These are phyloP conservation scores for Candida maris DNA, from an alignment of 805 yeast species.

Conservation along the genomic window DNA sequence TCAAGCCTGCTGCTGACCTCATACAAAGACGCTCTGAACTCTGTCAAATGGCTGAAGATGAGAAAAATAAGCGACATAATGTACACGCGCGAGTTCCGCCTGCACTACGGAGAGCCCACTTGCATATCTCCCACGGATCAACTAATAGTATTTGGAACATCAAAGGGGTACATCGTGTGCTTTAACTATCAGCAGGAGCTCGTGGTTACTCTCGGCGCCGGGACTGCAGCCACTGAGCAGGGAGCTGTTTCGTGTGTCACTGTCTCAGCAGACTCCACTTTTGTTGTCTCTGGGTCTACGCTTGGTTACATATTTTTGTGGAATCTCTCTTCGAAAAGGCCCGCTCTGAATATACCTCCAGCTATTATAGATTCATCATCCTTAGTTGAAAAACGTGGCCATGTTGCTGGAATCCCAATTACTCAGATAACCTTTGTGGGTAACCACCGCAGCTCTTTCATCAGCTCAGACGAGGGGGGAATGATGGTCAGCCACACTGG, in stretches of 20 bases:
- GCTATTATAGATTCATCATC: slow-evolving; percentile 17
- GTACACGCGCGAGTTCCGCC: slow-evolving; percentile 15
- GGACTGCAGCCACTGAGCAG: slow-evolving; percentile 28
- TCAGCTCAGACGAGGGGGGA: slow-evolving; percentile 55
- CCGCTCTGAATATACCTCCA: slow-evolving; percentile 30
- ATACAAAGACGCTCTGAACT: slow-evolving; percentile 12
- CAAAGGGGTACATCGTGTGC: slow-evolving; percentile 58
- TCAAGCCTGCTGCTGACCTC: slow-evolving; percentile 3
- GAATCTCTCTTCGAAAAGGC: slow-evolving; percentile 45
- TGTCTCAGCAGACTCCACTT: slow-evolving; percentile 65
- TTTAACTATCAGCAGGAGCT: slow-evolving; percentile 68
- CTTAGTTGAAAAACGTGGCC: slow-evolving; percentile 28
- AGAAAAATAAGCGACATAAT: slow-evolving; percentile 21
- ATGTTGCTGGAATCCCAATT: slow-evolving; percentile 36
- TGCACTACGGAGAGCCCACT: slow-evolving; percentile 49
- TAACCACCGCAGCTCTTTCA: slow-evolving; percentile 50
- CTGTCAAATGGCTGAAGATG: slow-evolving; percentile 30
- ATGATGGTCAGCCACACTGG: slow-evolving; percentile 63
- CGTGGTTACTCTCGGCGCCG: slow-evolving; percentile 37
- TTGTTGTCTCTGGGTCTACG: slow-evolving; percentile 63
- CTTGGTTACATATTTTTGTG: slow-evolving; percentile 67
- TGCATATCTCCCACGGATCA: slow-evolving; percentile 39
- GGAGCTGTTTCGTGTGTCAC: slow-evolving; percentile 54
- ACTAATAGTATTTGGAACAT: slow-evolving; percentile 64
- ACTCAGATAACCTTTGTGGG: slow-evolving; percentile 46